Percentiles rank a stretch among this genome's conserved stretches.
These are phyloP conservation scores for Trichophyton equinum DNA, from an alignment of 2,329 filamentous ascomycete species.

Conservation along the genomic window DNA sequence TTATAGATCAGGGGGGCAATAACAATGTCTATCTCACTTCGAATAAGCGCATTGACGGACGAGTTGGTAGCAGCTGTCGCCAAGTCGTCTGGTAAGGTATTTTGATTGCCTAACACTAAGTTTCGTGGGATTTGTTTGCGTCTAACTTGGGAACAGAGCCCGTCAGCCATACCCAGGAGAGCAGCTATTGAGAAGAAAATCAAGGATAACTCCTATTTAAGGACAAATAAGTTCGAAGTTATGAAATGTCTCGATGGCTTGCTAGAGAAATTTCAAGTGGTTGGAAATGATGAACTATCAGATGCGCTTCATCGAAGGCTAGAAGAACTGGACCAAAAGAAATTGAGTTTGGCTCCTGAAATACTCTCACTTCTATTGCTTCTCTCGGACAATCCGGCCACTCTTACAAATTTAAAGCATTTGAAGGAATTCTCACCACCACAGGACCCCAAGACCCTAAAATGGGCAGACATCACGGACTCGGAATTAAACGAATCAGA, in stretches of 20 bases:
- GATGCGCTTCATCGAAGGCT: conserved; percentile 52
- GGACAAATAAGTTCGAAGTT: conserved; percentile 67
- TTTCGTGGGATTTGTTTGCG: not conserved
- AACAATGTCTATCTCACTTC: conserved; percentile 58
- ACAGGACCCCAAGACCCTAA: conserved; percentile 41
- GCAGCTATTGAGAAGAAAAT: conserved; percentile 23
- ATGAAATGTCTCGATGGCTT: conserved; percentile 54
- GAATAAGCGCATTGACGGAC: conserved; percentile 52
- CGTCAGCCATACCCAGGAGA: conserved; percentile 21
- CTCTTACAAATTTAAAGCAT: conserved; percentile 53
- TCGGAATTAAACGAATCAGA: conserved; percentile 55
- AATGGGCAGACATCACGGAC: conserved; percentile 66
- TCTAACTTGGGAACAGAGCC: conserved; percentile 16
- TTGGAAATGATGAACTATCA: conserved; percentile 66
- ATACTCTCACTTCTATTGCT: conserved; percentile 64
- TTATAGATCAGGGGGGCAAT: not conserved
- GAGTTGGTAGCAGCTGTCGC: conserved; percentile 57
- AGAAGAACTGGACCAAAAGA: conserved; percentile 43
- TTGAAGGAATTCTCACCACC: conserved; percentile 45
- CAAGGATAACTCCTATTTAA: conserved; percentile 39
- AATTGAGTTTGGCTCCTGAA: conserved; percentile 62
- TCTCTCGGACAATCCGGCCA: conserved; percentile 66
- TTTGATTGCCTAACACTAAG: not conserved
- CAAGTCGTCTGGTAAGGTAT: conserved; percentile 41
- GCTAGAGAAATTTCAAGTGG: conserved; percentile 73